Base-by-base conservation (phyloP, 306 rosid species). In the Cucurbita argyrosperma region DNA sequence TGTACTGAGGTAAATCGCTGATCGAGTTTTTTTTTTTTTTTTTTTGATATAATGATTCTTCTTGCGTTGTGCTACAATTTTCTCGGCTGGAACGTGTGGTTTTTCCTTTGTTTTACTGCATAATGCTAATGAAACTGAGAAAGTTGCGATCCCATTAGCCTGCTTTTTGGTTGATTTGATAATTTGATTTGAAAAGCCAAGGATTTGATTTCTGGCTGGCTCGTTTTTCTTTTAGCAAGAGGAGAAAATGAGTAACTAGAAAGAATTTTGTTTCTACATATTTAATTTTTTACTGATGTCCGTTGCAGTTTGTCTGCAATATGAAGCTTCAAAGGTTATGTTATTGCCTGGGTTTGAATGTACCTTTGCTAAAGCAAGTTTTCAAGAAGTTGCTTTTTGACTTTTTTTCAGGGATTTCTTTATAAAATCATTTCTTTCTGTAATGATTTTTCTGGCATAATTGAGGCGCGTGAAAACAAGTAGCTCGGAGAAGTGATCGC, bases 381-480 rank as follows among this genome's bases (percentile, higher is more conserved):
- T 50, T 26, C 23, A 69, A 49, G 58, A 26, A 26, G 23, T 5
- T 47, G 15, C 74, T 69, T 70, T 38, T 57, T 51, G 13, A 62
- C 46, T 39, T 76, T 76, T 26, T 54, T 30, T 14, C 47, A 69
- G 74, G 40, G 59, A 4, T 49, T 49, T 50, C 58, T 35, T 14
- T 30, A 69, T 46, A 19, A 19, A 14, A 67, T 67, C 56, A 16
- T 67, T 37, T 69, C 74, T 49, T 69, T 47, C 23, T 14, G 13
- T 69, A 49, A 69, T 49, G 11, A 69, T 69, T 69, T 69, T 23
- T 69, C 57, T 69, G 26, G 30, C 57, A 16, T 50, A 49, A 69
- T 52, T 30, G 59, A 69, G 74, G 74, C 74, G 74, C 74, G 43
- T 69, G 74, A 69, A 69, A 69, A 30, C 18, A 50, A 69, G 59